Base-by-base conservation (phyloP, 208 protist genomes). In the Trypanosoma scelopori region DNA sequence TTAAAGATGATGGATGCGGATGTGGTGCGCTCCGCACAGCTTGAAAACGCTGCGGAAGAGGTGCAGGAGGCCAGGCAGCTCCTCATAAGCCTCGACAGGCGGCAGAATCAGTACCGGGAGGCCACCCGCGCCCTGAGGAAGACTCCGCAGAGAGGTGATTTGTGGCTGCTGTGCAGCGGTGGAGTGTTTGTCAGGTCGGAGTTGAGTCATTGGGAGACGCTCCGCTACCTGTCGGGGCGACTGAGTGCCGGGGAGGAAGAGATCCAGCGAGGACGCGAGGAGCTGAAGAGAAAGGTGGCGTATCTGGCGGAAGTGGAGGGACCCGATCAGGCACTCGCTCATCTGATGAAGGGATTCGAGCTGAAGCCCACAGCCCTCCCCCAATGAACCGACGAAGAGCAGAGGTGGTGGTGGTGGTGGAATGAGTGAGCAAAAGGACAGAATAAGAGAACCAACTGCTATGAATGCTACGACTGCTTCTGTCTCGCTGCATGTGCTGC, bases 31-130 rank as follows among this genome's bases (percentile, higher is more conserved):
- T 62, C 23, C 41, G 68, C 73, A 18, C 69, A 84, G 57, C 60
- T 81, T 27, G 89, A 95, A 52, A 58, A 81, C 16, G 84, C 82
- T 20, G 81, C 76, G 1, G 84, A 92, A 51, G 63, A 87, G 25
- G 82, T 95, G 0, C 63, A 61, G 1, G 89, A 89, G 64, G 82
- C 79, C 7, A 85, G 84, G 51, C 76, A 83, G 18, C 78, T 84
- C 51, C 70, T 95, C 12, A 65, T 92, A 12, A 79, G 91, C 46
- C 76, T 92, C 18, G 89, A 95, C 49, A 74, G 85, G 45, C 70
- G 84, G 16, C 85, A 95, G 62, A 82, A 91, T 39, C 89, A 95
- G 50, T 87, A 84, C 53, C 85, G 84, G 1, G 89, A 92, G 68
- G 85, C 85, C 0, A 80, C 70, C 7, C 84, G 89, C 16, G 75